Evolutionary conservation across 495 filamentous ascomycete species (phyloP), one percentile per base, ranked within the genome.

Genomic region (Daldinia caldariorum): DNA sequence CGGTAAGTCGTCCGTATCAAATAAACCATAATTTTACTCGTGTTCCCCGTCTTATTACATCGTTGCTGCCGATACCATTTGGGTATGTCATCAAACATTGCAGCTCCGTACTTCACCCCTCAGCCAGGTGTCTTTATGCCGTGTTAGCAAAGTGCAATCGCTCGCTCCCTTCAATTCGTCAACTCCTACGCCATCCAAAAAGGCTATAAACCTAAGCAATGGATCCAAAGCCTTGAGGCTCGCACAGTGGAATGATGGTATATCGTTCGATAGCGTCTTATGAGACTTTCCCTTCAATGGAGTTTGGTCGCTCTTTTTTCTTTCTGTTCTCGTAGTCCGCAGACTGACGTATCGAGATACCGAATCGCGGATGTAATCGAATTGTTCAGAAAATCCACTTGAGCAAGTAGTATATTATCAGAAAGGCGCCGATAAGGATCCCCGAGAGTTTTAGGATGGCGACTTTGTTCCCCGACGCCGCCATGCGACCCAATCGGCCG

Each of bases 371-470:
- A 31, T 53, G 22, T 16, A 53, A 26, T 26, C 8, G 12, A 13
- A 3, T 16, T 22, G 32, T 53, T 79, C 77, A 91, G 64, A 92
- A 89, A 58, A 94, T 81, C 84, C 89, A 88, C 29, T 86, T 84
- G 70, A 86, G 80, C 37, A 91, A 77, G 70, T 93, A 91, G 74
- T 90, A 99, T 51, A 97, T 67, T 58, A 92, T 78, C 37, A 97
- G 67, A 14, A 95, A 88, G 9, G 80, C 80, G n/a, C 82, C 92
- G 47, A 94, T 83, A 10, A 94, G 86, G 53, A 97, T 97, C 35
- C 87, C 94, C 3, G 93, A 89, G 57, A 99, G 84, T 78, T 97
- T 97, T 51, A 99, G 77, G 31, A 97, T 88, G 26, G 94, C 94
- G 34, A 94, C 89, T 70, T 93, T 96, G 77, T 97, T 94, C 60